phyloP scores from a whole-genome alignment of 306 rosid genomes.

The Casuarina cunninghamiana region DNA sequence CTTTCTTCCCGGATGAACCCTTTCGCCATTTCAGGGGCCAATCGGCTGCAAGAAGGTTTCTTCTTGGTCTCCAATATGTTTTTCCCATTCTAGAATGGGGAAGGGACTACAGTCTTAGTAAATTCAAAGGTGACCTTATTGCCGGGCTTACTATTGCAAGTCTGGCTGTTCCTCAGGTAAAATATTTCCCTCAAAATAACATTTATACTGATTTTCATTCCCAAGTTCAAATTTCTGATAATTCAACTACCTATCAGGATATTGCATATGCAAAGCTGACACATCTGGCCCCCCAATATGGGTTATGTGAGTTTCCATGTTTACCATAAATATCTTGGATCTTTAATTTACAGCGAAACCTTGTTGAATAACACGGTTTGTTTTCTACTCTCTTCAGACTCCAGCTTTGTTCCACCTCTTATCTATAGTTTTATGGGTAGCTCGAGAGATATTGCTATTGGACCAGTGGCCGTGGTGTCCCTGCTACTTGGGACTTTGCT shows the following conservation, averaged over 20 bases:
- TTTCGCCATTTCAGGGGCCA: slow-evolving; percentile 47
- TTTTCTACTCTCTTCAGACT: slow-evolving; percentile 38
- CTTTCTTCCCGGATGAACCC: slow-evolving; percentile 53
- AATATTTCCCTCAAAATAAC: background rate
- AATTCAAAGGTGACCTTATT: slow-evolving; percentile 56
- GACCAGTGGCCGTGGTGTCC: slow-evolving; percentile 88
- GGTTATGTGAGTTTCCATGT: slow-evolving; percentile 40
- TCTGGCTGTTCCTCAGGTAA: slow-evolving; percentile 81
- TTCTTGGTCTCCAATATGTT: slow-evolving; percentile 43
- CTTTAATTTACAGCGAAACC: background rate
- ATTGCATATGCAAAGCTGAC: slow-evolving; percentile 59
- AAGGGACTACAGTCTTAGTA: slow-evolving; percentile 37
- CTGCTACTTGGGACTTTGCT: slow-evolving; percentile 67
- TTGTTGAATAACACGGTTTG: background rate
- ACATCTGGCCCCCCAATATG: slow-evolving; percentile 45
- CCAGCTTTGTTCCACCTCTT: slow-evolving; percentile 78
- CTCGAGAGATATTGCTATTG: slow-evolving; percentile 83
- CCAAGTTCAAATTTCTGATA: background rate
- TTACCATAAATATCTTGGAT: background rate
- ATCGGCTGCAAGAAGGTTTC: slow-evolving; percentile 22
- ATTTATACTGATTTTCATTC: background rate
- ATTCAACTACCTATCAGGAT: slow-evolving; percentile 12
- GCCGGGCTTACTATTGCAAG: slow-evolving; percentile 80
- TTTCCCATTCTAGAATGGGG: slow-evolving; percentile 69
- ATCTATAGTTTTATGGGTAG: slow-evolving; percentile 84